Conservation (phyloP, 257 asterid genomes). For the Solanum sparsipilum region DNA sequence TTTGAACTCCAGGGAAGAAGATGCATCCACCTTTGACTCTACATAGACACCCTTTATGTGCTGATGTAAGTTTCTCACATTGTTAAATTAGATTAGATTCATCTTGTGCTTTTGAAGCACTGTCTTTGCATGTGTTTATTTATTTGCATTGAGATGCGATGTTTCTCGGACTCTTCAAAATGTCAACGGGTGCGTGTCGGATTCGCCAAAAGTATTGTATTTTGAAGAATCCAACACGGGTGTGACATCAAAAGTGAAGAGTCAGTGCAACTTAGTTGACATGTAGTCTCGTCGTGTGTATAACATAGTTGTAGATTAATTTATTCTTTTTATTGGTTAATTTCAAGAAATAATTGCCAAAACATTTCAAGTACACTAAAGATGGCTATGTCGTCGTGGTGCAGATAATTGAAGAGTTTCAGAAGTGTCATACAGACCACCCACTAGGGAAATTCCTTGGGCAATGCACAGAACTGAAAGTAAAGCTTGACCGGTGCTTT, state of each 20-base stretch:
- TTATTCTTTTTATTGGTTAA: not conserved
- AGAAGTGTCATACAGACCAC: too few species aligned
- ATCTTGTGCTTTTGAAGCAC: not conserved
- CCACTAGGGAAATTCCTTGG: too few species aligned
- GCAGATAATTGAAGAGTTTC: too few species aligned
- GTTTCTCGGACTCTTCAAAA: too few species aligned
- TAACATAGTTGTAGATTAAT: not conserved
- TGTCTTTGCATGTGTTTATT: not conserved
- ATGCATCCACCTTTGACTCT: conserved; percentile 75
- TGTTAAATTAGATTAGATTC: not conserved
- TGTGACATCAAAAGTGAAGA: too few species aligned
- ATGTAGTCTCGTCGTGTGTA: not conserved
- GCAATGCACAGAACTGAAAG: too few species aligned
- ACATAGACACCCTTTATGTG: conserved; percentile 72
- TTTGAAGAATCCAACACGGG: too few species aligned
- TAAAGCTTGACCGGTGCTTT: too few species aligned
- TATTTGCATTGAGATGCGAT: not conserved
- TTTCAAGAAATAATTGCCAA: not conserved
- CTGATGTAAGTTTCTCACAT: conserved; percentile 38
- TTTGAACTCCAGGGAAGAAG: conserved; percentile 2
- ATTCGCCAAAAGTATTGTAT: too few species aligned
- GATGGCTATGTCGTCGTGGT: not conserved
- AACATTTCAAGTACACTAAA: not conserved
- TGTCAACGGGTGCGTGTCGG: too few species aligned
- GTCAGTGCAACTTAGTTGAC: not conserved